Conservation (phyloP, 306 rosid genomes). For the Cucurbita argyrosperma region DNA sequence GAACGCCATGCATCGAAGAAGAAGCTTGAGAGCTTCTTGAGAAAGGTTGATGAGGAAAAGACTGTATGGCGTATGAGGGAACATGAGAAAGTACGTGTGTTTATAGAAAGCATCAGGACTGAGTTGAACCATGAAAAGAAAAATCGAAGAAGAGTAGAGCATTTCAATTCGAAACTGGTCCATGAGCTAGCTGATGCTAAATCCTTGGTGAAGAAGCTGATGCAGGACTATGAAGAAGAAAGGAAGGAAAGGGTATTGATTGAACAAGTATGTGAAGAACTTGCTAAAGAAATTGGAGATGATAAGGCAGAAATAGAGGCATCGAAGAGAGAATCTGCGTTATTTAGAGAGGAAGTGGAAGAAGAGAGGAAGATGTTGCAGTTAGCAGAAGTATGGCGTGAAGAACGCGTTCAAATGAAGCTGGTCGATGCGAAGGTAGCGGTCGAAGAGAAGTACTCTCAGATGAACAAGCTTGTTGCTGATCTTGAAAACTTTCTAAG, state of each 20-base stretch:
- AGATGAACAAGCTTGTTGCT: slow-evolving; percentile 64
- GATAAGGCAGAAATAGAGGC: slow-evolving; percentile 79
- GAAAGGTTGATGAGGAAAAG: slow-evolving; percentile 72
- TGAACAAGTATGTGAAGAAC: slow-evolving; percentile 88
- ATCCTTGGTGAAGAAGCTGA: slow-evolving; percentile 46
- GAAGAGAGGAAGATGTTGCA: slow-evolving; percentile 88
- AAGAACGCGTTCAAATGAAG: slow-evolving; percentile 96
- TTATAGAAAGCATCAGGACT: slow-evolving; percentile 52
- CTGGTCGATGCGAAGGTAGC: slow-evolving; percentile 86
- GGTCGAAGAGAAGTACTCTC: slow-evolving; percentile 70
- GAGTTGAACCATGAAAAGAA: slow-evolving; percentile 74
- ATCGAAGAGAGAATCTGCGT: slow-evolving; percentile 51
- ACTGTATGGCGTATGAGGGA: slow-evolving; percentile 69
- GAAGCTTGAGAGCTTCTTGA: slow-evolving; percentile 71
- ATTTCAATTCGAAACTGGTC: slow-evolving; percentile 68
- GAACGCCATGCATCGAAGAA: slow-evolving; percentile 58
- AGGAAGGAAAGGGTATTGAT: slow-evolving; percentile 58
- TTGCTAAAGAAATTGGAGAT: slow-evolving; percentile 84
- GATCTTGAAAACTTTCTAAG: slow-evolving; percentile 48
- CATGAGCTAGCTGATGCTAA: slow-evolving; percentile 78
- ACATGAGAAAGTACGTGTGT: slow-evolving; percentile 82
- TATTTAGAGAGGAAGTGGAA: slow-evolving; percentile 64
- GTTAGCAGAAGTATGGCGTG: slow-evolving; percentile 98
- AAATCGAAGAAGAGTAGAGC: slow-evolving; percentile 60
- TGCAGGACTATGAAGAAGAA: slow-evolving; percentile 84